Conservation (phyloP, 768 basidiomycete genomes). For the Leccinellum rugosiceps region DNA sequence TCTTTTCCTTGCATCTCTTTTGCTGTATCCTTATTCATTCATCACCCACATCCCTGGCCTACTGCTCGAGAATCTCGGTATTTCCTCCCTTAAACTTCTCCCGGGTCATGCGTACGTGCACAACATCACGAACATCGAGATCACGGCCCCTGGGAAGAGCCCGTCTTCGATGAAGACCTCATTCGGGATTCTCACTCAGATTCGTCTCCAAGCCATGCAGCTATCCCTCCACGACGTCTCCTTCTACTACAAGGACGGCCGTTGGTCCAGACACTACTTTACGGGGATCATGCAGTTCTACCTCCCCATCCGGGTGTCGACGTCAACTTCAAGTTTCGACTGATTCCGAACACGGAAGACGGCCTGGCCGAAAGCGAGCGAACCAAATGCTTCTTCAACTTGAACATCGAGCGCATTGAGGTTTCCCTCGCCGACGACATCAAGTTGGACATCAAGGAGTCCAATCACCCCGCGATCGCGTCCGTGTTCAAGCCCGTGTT, state of each 20-base stretch:
- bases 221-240: constrained; percentile 62
- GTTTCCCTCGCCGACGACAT: constrained; percentile 59
- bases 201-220: constrained; percentile 63
- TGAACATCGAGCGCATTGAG: constrained; percentile 51
- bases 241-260: constrained; percentile 65
- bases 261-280: constrained; percentile 54
- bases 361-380: constrained; percentile 44
- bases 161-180: constrained; percentile 40
- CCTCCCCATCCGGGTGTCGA: constrained; percentile 65
- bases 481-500: constrained; percentile 64
- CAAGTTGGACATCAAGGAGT: constrained; percentile 51
- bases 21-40: no score
- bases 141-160: constrained; percentile 39
- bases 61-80: constrained; percentile 62
- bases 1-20: no score
- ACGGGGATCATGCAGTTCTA: constrained; percentile 60
- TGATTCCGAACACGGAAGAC: constrained; percentile 51
- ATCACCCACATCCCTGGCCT: no score
- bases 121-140: constrained; percentile 63
- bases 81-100: constrained; percentile 62
- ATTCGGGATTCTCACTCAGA: constrained; percentile 62
- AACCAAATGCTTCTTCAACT: constrained; percentile 51
- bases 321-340: constrained; percentile 61
- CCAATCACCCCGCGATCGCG: constrained; percentile 61
- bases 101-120: constrained; percentile 71